Evolutionary conservation across 805 yeast genomes (phyloP).

Genomic region (Ogataea dorogensis): DNA sequence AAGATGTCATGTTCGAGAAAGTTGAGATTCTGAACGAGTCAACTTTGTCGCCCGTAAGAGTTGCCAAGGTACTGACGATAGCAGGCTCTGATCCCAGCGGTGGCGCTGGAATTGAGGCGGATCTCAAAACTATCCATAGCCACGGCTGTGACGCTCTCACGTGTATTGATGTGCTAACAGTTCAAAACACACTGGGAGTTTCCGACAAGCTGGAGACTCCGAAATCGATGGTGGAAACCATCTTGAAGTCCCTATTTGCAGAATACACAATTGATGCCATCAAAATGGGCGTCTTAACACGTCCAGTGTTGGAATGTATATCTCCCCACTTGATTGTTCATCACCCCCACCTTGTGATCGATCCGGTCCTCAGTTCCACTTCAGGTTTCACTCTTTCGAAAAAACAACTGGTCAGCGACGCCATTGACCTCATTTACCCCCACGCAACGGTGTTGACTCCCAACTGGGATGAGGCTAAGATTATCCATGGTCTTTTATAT

Average conservation of each 20-base stretch:
- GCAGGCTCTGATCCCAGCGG: slow-evolving; percentile 88
- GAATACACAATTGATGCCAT: slow-evolving; percentile 51
- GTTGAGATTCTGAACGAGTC: slow-evolving; percentile 1
- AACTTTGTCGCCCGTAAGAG: not conserved
- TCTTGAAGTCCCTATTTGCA: slow-evolving; percentile 42
- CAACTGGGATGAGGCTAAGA: slow-evolving; percentile 63
- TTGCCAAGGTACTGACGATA: slow-evolving; percentile 42
- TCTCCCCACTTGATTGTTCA: slow-evolving; percentile 34
- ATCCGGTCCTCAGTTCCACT: slow-evolving; percentile 84
- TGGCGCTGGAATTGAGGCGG: slow-evolving; percentile 93
- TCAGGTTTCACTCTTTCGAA: slow-evolving; percentile 64
- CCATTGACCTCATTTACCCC: slow-evolving; percentile 44
- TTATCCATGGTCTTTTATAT: slow-evolving; percentile 8
- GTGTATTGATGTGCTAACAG: slow-evolving; percentile 75
- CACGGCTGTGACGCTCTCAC: slow-evolving; percentile 76
- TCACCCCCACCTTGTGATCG: slow-evolving; percentile 48
- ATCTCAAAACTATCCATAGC: slow-evolving; percentile 72
- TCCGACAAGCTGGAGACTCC: slow-evolving; percentile 42
- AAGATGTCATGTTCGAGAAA: slow-evolving; percentile 2
- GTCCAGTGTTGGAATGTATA: slow-evolving; percentile 51
- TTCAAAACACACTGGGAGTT: slow-evolving; percentile 64
- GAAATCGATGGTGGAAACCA: slow-evolving; percentile 41
- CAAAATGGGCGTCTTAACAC: slow-evolving; percentile 77
- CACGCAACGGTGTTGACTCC: slow-evolving; percentile 70
- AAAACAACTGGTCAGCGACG: slow-evolving; percentile 26